Evolutionary conservation across 129 eudicot species (phyloP).

Genomic region (Artemisia argyi): DNA sequence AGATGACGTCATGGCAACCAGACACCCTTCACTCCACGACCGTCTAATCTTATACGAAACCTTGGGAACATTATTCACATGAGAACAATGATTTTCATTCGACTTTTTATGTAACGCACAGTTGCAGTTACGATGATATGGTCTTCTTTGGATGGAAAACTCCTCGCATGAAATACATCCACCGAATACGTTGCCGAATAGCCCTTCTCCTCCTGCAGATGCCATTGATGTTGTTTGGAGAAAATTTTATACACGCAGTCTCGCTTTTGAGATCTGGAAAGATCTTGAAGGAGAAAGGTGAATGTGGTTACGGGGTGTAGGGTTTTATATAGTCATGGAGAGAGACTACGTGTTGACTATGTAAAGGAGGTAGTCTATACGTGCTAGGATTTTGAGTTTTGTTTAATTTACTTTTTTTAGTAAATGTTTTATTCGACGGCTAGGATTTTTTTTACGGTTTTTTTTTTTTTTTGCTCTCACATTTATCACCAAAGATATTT

Average conservation of each 20-base stretch:
- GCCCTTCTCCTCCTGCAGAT: conserved; percentile 45
- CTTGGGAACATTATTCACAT: conserved; percentile 19
- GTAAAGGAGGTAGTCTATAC: no score
- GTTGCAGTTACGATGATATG: conserved; percentile 67
- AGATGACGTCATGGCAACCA: conserved; percentile 35
- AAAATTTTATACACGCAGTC: no score
- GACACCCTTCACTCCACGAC: conserved; percentile 59
- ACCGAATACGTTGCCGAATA: conserved; percentile 30
- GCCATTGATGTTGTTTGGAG: conserved; percentile 32
- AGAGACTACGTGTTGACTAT: no score
- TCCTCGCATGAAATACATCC: conserved; percentile 51
- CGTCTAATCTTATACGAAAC: conserved; percentile 49
- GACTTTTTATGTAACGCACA: conserved; percentile 54
- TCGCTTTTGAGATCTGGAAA: conserved; percentile 29
- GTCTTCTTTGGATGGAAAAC: conserved; percentile 38
- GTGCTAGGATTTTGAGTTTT: no score
- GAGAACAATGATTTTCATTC: conserved; percentile 24
- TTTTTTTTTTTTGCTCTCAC: no score
- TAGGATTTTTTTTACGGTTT: no score
- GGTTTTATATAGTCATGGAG: background rate
- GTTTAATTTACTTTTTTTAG: no score
- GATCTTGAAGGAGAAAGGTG: conserved; percentile 28
- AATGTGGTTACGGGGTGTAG: background rate
- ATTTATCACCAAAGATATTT: no score
- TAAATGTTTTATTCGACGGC: no score